Evolutionary conservation across 139 green algal genomes (phyloP).

Genomic region (Chlorella sp.): DNA sequence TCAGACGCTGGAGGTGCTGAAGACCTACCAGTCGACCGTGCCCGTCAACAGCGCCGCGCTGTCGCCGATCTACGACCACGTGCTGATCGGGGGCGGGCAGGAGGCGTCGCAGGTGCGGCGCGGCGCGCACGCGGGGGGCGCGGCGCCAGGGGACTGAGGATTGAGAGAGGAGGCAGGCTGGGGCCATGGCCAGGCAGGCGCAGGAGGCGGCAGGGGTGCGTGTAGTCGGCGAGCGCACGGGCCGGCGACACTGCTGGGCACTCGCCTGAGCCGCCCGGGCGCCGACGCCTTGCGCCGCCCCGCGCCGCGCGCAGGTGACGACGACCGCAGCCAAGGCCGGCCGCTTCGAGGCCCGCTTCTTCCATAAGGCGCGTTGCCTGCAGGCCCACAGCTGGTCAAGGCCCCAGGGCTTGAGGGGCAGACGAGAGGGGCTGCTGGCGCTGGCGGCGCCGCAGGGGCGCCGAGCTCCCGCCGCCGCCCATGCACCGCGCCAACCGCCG

Average conservation of each 20-base stretch:
- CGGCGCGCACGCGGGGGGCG: too few relatives aligned
- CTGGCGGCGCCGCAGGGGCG: not conserved
- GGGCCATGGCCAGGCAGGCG: too few relatives aligned
- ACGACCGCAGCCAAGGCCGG: constrained; percentile 87
- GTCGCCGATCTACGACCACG: constrained; percentile 93
- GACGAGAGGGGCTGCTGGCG: too few relatives aligned
- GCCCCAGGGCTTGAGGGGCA: too few relatives aligned
- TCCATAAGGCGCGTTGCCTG: constrained; percentile 86
- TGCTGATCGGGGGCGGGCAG: constrained; percentile 92
- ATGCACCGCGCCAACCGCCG: constrained; percentile 28
- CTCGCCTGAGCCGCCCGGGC: too few relatives aligned
- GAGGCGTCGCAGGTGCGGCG: constrained; percentile 54
- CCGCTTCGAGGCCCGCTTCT: constrained; percentile 96
- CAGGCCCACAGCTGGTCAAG: too few relatives aligned
- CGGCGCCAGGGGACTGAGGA: too few relatives aligned
- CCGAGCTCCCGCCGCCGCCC: not conserved
- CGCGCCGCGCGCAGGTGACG: constrained; percentile 65
- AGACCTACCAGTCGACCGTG: constrained; percentile 89
- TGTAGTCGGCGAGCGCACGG: too few relatives aligned
- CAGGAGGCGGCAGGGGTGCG: too few relatives aligned
- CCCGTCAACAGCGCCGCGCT: constrained; percentile 91
- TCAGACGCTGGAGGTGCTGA: constrained; percentile 86
- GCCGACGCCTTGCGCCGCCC: not conserved
- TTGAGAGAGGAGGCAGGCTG: too few relatives aligned
- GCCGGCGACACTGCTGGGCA: too few relatives aligned